These are phyloP conservation scores for Capsicum pubescens DNA, from an alignment of 257 asterid genomes.

Conservation along the genomic window DNA sequence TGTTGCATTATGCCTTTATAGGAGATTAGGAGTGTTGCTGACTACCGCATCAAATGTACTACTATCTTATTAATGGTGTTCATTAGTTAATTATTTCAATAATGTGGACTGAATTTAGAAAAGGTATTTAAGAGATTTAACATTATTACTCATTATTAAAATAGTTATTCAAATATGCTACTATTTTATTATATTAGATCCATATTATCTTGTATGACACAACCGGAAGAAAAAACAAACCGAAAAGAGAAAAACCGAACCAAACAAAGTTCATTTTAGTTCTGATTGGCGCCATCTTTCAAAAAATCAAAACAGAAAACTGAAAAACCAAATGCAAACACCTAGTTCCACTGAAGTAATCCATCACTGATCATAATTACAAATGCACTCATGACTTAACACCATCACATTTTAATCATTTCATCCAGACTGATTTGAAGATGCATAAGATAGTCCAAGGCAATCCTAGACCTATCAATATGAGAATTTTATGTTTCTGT, in stretches of 20 bases:
- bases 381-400: not conserved
- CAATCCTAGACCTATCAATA: not conserved
- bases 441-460: not conserved
- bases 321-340: not conserved
- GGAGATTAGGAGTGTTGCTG: not conserved
- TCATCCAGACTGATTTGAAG: not conserved
- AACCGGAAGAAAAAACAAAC: not conserved
- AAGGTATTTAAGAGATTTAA: not conserved
- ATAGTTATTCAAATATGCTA: not conserved
- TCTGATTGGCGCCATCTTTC: not conserved
- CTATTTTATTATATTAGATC: not conserved
- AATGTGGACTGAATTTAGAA: conserved; percentile 1
- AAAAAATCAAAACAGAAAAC: not conserved
- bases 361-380: not conserved
- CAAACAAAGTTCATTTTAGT: conserved; percentile 1
- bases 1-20: conserved; percentile 5
- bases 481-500: conserved; percentile 2
- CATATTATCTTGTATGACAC: not conserved
- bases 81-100: not conserved
- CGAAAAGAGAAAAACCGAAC: not conserved
- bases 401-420: not conserved
- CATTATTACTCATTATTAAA: not conserved
- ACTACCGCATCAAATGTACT: conserved; percentile 6
- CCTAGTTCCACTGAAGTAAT: conserved; percentile 2
- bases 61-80: conserved; percentile 5